phyloP scores from a whole-genome alignment of 768 basidiomycete genomes.

The Boletellus emodensis region DNA sequence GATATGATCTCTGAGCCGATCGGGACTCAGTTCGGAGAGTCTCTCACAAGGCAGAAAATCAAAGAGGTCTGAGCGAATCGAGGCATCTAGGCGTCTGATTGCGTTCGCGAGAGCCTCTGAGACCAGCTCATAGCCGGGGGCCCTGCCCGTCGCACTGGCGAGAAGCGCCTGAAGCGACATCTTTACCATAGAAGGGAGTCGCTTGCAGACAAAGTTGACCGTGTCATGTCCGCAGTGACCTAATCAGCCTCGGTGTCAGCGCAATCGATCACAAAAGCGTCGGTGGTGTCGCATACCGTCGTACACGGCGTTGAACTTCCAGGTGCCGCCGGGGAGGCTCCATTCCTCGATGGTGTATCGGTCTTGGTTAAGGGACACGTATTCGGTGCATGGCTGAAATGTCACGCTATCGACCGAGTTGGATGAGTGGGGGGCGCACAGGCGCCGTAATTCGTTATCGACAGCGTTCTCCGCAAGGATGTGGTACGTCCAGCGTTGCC shows the following conservation, averaged over 20 bases:
- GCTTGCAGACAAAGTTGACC: constrained; percentile 40
- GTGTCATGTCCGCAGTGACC: constrained; percentile 49
- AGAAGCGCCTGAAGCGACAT: constrained; percentile 36
- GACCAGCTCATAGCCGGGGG: constrained; percentile 31
- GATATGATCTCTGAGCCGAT: constrained; percentile 39
- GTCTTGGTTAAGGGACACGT: constrained; percentile 39
- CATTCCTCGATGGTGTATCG: constrained; percentile 39
- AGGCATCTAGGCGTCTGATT: constrained; percentile 39
- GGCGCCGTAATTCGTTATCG: constrained; percentile 36
- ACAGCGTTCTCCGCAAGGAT: constrained; percentile 40
- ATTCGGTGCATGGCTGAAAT: constrained; percentile 41
- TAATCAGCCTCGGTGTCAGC: constrained; percentile 20
- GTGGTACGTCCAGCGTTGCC: constrained; percentile 52
- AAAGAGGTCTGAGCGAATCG: constrained; percentile 42
- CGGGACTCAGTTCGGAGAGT: constrained; percentile 35
- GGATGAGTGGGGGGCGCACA: constrained; percentile 35
- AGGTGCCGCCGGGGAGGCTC: constrained; percentile 37
- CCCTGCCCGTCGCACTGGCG: constrained; percentile 17
- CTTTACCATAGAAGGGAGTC: constrained; percentile 40
- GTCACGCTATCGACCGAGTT: constrained; percentile 36
- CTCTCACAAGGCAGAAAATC: constrained; percentile 39
- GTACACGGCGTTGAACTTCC: constrained; percentile 45
- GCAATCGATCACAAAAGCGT: constrained; percentile 29
- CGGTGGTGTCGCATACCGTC: constrained; percentile 35
- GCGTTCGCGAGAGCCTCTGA: constrained; percentile 38